These are phyloP conservation scores for Zalaria obscura DNA, from an alignment of 2,329 filamentous ascomycete genomes.

Conservation along the genomic window DNA sequence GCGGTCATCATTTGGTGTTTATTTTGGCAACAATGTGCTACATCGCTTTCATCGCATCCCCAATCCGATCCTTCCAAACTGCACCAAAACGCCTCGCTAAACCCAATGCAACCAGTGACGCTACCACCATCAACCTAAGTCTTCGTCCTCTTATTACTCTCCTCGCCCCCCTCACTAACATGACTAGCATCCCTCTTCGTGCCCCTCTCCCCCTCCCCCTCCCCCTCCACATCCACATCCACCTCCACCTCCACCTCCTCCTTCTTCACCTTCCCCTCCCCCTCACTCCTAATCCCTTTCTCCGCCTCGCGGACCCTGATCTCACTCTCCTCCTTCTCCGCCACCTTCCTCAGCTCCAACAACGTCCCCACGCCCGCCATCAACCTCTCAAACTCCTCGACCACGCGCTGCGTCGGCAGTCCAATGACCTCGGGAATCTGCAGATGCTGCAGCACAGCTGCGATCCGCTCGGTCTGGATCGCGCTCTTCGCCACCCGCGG, in stretches of 20 bases:
- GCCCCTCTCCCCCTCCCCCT: conserved; percentile 1
- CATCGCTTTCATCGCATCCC: too few relatives aligned
- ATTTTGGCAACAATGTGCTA: too few relatives aligned
- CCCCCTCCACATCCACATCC: background rate
- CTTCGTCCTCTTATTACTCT: conserved; percentile 5
- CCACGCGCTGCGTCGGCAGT: conserved; percentile 61
- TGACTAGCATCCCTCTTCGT: conserved; percentile 8
- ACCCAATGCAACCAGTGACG: background rate
- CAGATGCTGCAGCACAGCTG: conserved; percentile 55
- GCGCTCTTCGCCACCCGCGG: conserved; percentile 64
- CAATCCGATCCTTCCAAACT: too few relatives aligned
- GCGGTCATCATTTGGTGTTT: too few relatives aligned
- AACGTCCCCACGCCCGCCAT: conserved; percentile 53
- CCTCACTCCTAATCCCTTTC: conserved; percentile 7
- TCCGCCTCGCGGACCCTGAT: conserved; percentile 39
- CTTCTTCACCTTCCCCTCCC: conserved; percentile 1
- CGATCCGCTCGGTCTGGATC: conserved; percentile 62
- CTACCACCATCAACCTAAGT: background rate
- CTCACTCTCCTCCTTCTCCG: conserved; percentile 64
- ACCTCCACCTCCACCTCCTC: background rate
- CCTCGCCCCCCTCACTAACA: conserved; percentile 4
- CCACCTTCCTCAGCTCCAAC: conserved; percentile 58
- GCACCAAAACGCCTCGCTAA: background rate
- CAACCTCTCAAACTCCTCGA: conserved; percentile 56
- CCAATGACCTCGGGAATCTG: conserved; percentile 55